These are phyloP conservation scores for Puccinia novopanici DNA, from an alignment of 1,284 basidiomycete species.

Conservation along the genomic window DNA sequence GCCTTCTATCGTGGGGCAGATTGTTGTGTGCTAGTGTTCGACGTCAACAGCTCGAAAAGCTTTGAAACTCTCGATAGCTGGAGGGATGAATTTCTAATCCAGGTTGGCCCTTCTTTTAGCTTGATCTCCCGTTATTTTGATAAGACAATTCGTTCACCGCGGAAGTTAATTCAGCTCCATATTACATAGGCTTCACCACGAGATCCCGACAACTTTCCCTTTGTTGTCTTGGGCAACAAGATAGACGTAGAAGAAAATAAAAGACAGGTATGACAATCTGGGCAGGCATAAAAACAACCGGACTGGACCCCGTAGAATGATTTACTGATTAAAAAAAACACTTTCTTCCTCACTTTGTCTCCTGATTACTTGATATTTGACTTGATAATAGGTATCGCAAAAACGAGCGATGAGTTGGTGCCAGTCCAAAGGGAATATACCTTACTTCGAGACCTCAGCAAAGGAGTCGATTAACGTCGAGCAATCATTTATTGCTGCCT, in stretches of 20 bases:
- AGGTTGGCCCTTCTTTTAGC: conserved; percentile 58
- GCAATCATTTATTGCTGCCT: conserved; percentile 98
- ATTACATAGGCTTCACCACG: conserved; percentile 81
- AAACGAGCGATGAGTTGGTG: conserved; percentile 99
- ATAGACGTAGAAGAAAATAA: conserved; percentile 99
- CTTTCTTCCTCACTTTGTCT: background rate
- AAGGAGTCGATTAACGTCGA: conserved; percentile 99
- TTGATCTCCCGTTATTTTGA: background rate
- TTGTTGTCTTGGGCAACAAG: conserved; percentile 98
- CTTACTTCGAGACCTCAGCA: conserved; percentile 99
- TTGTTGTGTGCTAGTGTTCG: conserved; percentile 98
- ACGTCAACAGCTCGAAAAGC: conserved; percentile 96
- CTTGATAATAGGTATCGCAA: conserved; percentile 77
- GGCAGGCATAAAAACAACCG: background rate
- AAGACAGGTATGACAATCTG: conserved; percentile 72
- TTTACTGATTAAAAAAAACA: background rate
- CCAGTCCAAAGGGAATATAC: conserved; percentile 98
- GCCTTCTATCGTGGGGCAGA: conserved; percentile 99
- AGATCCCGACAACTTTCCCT: conserved; percentile 98
- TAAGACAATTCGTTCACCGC: background rate
- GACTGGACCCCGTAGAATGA: background rate
- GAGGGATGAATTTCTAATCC: conserved; percentile 95
- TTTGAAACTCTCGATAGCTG: conserved; percentile 97
- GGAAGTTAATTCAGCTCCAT: background rate
- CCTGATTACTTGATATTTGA: background rate